These are phyloP conservation scores for Ascochyta fabae DNA, from an alignment of 2,329 filamentous ascomycete genomes.

Conservation along the genomic window DNA sequence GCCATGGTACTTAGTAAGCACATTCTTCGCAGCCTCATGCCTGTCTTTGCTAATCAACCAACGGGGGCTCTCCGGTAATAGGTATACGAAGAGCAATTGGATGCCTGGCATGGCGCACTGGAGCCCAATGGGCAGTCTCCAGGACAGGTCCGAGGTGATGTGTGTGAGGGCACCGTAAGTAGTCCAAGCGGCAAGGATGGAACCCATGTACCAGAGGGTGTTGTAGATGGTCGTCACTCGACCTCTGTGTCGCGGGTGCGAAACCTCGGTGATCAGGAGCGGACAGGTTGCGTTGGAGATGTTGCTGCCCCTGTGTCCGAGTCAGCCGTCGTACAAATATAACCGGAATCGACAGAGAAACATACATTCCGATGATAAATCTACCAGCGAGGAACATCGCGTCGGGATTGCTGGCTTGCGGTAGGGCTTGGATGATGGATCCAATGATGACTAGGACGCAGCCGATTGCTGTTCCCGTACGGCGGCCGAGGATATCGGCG, in stretches of 20 bases:
- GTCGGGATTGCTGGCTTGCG: conserved; percentile 50
- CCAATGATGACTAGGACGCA: conserved; percentile 58
- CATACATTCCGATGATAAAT: conserved; percentile 41
- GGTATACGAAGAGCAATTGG: conserved; percentile 65
- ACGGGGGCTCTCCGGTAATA: conserved; percentile 61
- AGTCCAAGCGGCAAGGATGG: conserved; percentile 27
- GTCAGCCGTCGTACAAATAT: not conserved
- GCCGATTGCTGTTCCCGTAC: conserved; percentile 61
- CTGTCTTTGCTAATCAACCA: conserved; percentile 24
- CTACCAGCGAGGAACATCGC: conserved; percentile 56
- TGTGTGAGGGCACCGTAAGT: conserved; percentile 22
- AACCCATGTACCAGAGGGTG: conserved; percentile 42
- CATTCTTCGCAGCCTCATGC: conserved; percentile 12
- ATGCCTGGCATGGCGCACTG: conserved; percentile 66
- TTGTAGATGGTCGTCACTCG: conserved; percentile 63
- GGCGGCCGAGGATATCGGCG: conserved; percentile 51
- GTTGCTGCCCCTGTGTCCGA: conserved; percentile 53
- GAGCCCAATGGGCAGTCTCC: conserved; percentile 68
- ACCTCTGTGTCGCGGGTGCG: conserved; percentile 65
- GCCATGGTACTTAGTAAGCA: conserved; percentile 26
- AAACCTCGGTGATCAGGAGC: conserved; percentile 62
- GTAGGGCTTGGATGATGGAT: conserved; percentile 56
- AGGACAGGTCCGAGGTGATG: conserved; percentile 39
- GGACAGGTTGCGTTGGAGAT: conserved; percentile 62
- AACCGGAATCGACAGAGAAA: not conserved